Conservation (phyloP, 2,329 filamentous ascomycete genomes). For the Pseudogymnoascus sp. region DNA sequence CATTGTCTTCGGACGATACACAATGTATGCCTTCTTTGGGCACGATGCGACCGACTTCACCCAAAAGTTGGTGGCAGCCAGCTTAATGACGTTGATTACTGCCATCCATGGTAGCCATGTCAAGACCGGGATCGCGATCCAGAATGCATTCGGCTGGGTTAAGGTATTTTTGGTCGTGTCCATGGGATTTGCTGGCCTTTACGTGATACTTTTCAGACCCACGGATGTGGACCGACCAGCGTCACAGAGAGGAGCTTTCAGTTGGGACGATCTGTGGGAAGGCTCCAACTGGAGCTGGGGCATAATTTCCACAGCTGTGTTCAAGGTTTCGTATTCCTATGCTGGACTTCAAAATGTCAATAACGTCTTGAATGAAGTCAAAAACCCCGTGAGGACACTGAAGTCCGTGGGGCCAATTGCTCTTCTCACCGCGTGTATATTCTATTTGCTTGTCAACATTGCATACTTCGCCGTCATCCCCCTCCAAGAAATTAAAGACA, state of each 20-base stretch:
- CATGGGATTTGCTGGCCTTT: constrained; percentile 54
- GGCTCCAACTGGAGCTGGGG: constrained; percentile 64
- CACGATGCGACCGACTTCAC: constrained; percentile 37
- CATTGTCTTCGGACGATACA: constrained; percentile 44
- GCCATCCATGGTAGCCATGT: constrained; percentile 52
- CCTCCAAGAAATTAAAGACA: constrained; percentile 46
- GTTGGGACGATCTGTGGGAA: constrained; percentile 51
- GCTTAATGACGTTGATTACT: constrained; percentile 48
- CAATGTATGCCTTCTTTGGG: constrained; percentile 36
- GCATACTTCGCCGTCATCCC: constrained; percentile 54
- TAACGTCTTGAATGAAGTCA: constrained; percentile 50
- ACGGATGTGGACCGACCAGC: constrained; percentile 11
- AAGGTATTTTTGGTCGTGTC: constrained; percentile 54
- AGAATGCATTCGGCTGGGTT: constrained; percentile 55
- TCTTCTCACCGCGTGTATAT: constrained; percentile 42
- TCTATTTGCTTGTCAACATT: constrained; percentile 51
- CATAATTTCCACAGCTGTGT: constrained; percentile 47
- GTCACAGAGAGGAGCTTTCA: constrained; percentile 17
- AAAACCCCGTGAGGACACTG: constrained; percentile 48
- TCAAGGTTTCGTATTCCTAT: constrained; percentile 50
- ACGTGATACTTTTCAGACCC: constrained; percentile 45
- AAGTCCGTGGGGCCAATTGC: constrained; percentile 49
- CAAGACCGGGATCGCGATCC: constrained; percentile 48
- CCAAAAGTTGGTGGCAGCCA: constrained; percentile 38
- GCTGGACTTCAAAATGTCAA: constrained; percentile 47